Conservation (phyloP, 768 basidiomycete species). For the Trametes gibbosa region DNA sequence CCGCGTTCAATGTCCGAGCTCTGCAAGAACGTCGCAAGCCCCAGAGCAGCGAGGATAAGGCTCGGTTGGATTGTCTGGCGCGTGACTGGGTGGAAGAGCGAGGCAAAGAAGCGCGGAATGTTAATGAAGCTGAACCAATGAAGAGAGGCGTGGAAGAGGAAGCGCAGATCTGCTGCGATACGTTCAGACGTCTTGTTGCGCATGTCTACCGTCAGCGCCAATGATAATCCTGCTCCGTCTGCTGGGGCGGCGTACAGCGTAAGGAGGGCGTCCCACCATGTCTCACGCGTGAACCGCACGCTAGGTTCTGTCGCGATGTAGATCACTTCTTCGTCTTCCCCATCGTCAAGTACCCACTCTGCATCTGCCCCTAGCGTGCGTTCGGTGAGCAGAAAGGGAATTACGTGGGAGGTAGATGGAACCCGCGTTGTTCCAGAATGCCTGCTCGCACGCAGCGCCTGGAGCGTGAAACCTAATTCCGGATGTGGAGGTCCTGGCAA, state of each 20-base stretch:
- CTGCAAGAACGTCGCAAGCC: conserved; percentile 62
- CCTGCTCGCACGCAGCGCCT: no score
- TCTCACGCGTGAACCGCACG: conserved; percentile 62
- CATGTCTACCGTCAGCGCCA: conserved; percentile 24
- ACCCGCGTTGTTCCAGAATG: no score
- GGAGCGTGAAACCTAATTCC: no score
- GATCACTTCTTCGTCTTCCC: neutral
- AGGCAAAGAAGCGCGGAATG: conserved; percentile 61
- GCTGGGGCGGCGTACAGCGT: conserved; percentile 39
- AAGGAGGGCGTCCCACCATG: conserved; percentile 78
- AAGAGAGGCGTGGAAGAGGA: conserved; percentile 59
- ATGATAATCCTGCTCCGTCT: neutral
- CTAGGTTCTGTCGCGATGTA: conserved; percentile 48
- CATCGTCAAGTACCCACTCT: neutral
- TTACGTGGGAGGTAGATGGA: no score
- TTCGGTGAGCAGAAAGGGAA: neutral
- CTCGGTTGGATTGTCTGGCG: conserved; percentile 64
- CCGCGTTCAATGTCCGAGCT: conserved; percentile 58
- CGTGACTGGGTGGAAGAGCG: conserved; percentile 49
- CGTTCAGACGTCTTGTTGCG: conserved; percentile 43
- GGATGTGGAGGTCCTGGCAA: no score
- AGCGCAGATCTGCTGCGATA: conserved; percentile 56
- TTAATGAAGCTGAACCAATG: conserved; percentile 76
- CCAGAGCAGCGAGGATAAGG: conserved; percentile 57
- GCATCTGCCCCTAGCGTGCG: neutral